Evolutionary conservation across 148 eudicot species (phyloP), one percentile per base, ranked within the genome.

Genomic region (Euryodendron excelsum): DNA sequence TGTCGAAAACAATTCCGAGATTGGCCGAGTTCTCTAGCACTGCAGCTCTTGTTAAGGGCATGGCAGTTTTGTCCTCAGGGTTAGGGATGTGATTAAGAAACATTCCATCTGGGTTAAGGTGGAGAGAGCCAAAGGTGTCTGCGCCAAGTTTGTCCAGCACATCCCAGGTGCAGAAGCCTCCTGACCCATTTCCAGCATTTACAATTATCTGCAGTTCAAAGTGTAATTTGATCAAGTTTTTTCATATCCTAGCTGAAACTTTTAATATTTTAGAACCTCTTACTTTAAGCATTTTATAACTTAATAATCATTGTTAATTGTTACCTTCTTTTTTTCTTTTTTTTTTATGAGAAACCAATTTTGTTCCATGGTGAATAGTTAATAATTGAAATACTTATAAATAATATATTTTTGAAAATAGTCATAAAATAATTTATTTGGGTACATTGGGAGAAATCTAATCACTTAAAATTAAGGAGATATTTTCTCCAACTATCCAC

Each of bases 71-170:
- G 84, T 93, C 98, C 74, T 88, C 98, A 0, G 99, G 99, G 80
- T 96, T 96, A 0, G 99, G 99, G 10, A 93, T 96, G 91, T 96
- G 99, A 84, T 96, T 93, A 0, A 98, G 98, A 81, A 96, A 93
- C 94, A 90, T 93, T 15, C 99, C 98, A 36, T 93, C 97, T 0
- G 98, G 99, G 17, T 78, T 83, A 5, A 93, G 88, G 89, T 93
- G 85, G 59, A 92, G 87, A 0, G 99, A 96, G 3, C 98, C 98
- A 20, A 90, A 90, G 17, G 99, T 96, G 88, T 91, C 92, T 23
- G 99, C 98, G 27, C 99, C 98, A 0, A 96, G 93, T 75, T 87
- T 91, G 89, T 96, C 99, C 72, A 96, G 77, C 10, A 96, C 99
- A 39, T 90, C 97, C 86, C 86, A 88, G 61, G 99, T 91, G 84